These are phyloP conservation scores for Penicillium mononematosum DNA, from an alignment of 495 filamentous ascomycete species.

Conservation along the genomic window DNA sequence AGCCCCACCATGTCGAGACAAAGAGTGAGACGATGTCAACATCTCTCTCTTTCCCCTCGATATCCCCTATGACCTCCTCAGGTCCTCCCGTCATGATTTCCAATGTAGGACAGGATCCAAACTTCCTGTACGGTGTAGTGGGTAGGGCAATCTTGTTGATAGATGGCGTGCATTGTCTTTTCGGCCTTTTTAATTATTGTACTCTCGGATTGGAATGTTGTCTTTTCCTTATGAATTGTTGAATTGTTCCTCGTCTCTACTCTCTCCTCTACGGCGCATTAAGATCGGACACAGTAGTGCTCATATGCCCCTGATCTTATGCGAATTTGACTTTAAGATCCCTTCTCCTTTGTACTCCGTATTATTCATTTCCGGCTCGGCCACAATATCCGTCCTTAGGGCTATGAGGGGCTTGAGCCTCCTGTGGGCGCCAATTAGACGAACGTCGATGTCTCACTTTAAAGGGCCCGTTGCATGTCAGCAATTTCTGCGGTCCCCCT, in stretches of 20 bases:
- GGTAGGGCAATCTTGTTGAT: conserved; percentile 35
- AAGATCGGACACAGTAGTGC: conserved; percentile 18
- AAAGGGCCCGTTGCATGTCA: neutral
- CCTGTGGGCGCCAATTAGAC: neutral
- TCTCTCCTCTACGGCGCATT: conserved; percentile 19
- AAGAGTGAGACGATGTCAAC: neutral
- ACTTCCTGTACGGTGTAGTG: conserved; percentile 26
- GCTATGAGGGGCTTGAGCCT: neutral
- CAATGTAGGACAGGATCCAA: neutral
- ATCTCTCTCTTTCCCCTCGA: conserved; percentile 1
- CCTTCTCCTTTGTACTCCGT: neutral
- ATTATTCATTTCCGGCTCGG: too few species aligned
- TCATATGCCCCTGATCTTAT: neutral
- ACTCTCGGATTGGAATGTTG: conserved; percentile 13
- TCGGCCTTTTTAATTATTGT: conserved; percentile 12
- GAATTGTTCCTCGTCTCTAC: conserved; percentile 6
- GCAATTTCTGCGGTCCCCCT: neutral
- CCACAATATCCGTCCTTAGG: too few species aligned
- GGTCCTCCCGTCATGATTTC: conserved; percentile 11
- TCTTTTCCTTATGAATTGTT: conserved; percentile 11
- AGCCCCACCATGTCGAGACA: conserved; percentile 14
- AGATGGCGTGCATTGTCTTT: conserved; percentile 31
- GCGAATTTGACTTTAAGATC: neutral
- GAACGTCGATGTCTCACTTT: neutral
- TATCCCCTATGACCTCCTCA: conserved; percentile 6